phyloP scores from a whole-genome alignment of 169 alveolate genomes.

The Plasmodium falciparum region DNA sequence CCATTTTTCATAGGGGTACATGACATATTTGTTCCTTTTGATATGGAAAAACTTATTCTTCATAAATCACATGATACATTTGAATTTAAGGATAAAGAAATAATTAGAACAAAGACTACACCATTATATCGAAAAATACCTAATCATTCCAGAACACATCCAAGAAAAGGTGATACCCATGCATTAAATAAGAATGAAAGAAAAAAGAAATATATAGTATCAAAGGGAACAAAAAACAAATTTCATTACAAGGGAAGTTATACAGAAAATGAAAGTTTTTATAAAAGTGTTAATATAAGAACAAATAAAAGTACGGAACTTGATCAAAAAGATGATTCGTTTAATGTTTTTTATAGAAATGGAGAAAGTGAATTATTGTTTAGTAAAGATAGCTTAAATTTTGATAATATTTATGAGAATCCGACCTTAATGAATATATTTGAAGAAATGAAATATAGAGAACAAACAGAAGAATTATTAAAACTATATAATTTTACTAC shows the following conservation, averaged over 20 bases:
- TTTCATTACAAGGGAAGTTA: too few species aligned
- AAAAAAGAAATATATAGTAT: background rate
- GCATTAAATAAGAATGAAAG: background rate
- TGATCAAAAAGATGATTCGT: background rate
- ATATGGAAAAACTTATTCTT: conserved; percentile 40
- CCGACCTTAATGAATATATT: conserved; percentile 1
- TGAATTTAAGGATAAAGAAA: conserved; percentile 23
- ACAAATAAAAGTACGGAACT: background rate
- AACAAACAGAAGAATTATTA: conserved; percentile 11
- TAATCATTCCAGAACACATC: conserved; percentile 19
- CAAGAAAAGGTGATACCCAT: background rate
- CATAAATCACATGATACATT: background rate
- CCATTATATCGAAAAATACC: conserved; percentile 2
- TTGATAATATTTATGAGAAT: background rate
- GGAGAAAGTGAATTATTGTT: too few species aligned
- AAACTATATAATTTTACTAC: conserved; percentile 3
- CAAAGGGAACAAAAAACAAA: background rate
- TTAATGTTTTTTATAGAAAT: background rate
- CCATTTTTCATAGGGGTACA: conserved; percentile 65
- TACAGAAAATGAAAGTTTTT: background rate
- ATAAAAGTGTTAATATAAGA: background rate
- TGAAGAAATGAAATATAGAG: conserved; percentile 24
- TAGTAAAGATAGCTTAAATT: background rate
- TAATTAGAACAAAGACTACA: conserved; percentile 14
- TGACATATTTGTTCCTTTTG: conserved; percentile 64